Percentiles rank a stretch among this genome's conserved stretches.
phyloP scores from a whole-genome alignment of 306 rosid species.

The Styphnolobium japonicum region DNA sequence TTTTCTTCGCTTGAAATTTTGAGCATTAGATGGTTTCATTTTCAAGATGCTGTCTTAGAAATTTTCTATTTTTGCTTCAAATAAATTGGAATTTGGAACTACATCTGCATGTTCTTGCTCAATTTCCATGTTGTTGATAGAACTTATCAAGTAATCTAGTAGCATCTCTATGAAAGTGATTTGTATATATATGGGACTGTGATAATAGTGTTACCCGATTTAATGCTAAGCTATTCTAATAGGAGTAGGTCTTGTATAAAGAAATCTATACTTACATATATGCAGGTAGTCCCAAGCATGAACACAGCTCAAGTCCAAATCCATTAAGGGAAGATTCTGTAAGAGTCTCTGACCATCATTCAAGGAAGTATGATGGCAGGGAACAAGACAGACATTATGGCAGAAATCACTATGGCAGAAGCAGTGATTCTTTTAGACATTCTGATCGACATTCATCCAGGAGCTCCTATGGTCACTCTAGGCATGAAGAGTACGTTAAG shows the following conservation, averaged over 20 bases:
- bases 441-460: constrained; percentile 61
- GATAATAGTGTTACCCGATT: not conserved
- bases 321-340: constrained; percentile 38
- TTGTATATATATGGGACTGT: not conserved
- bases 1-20: not conserved
- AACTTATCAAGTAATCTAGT: not conserved
- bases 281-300: constrained; percentile 67
- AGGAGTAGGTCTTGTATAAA: constrained; percentile 1
- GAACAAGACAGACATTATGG: constrained; percentile 56
- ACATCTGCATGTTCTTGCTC: no score
- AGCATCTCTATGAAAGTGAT: not conserved
- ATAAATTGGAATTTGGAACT: not conserved
- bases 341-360: constrained; percentile 44
- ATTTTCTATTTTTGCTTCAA: not conserved
- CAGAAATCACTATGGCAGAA: constrained; percentile 50
- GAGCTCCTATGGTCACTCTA: constrained; percentile 58
- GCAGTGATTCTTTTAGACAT: constrained; percentile 58
- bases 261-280: constrained; percentile 17
- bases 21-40: not conserved
- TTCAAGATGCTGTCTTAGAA: not conserved
- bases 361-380: constrained; percentile 54
- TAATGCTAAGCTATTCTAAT: constrained; percentile 4
- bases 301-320: constrained; percentile 54
- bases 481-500: constrained; percentile 48
- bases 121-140: not conserved